Conservation (phyloP, 2,329 filamentous ascomycete genomes). For the Aspergillus neoniger region DNA sequence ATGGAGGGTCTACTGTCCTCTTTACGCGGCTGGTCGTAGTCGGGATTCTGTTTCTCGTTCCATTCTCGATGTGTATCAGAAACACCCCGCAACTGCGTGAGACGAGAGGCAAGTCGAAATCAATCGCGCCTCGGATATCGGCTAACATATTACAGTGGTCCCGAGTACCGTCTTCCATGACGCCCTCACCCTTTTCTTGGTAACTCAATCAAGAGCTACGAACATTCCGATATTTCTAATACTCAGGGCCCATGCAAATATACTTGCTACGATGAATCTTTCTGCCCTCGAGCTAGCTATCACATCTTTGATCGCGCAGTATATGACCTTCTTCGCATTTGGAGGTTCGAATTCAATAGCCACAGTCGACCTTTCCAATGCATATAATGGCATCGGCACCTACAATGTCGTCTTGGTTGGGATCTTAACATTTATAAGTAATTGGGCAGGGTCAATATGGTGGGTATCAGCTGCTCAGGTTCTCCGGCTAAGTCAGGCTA, state of each 20-base stretch:
- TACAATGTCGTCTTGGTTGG: slow-evolving; percentile 85
- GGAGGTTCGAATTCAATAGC: slow-evolving; percentile 94
- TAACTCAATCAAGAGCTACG: slow-evolving; percentile 81
- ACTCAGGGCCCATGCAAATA: slow-evolving; percentile 64
- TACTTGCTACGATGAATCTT: slow-evolving; percentile 47
- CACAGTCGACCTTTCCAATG: slow-evolving; percentile 89
- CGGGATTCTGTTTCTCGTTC: slow-evolving; percentile 41
- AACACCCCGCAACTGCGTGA: slow-evolving; percentile 6
- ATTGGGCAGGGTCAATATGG: slow-evolving; percentile 90
- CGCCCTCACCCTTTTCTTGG: slow-evolving; percentile 73
- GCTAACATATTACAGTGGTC: slow-evolving; percentile 20
- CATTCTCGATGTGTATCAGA: slow-evolving; percentile 26
- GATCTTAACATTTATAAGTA: slow-evolving; percentile 78
- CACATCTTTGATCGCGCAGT: slow-evolving; percentile 74
- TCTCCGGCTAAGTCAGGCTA: slow-evolving; percentile 24
- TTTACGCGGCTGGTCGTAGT: slow-evolving; percentile 56
- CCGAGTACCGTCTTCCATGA: slow-evolving; percentile 54
- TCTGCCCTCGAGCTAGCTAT: slow-evolving; percentile 62
- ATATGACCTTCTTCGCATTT: slow-evolving; percentile 83
- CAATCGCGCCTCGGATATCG: background rate
- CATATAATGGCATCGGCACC: slow-evolving; percentile 84
- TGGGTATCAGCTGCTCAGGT: slow-evolving; percentile 67
- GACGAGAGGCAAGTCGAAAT: slow-evolving; percentile 21
- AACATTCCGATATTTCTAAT: slow-evolving; percentile 85
- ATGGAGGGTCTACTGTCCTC: slow-evolving; percentile 47